Base-by-base conservation (phyloP, 345 rosid genomes). In the Lumnitzera racemosa region DNA sequence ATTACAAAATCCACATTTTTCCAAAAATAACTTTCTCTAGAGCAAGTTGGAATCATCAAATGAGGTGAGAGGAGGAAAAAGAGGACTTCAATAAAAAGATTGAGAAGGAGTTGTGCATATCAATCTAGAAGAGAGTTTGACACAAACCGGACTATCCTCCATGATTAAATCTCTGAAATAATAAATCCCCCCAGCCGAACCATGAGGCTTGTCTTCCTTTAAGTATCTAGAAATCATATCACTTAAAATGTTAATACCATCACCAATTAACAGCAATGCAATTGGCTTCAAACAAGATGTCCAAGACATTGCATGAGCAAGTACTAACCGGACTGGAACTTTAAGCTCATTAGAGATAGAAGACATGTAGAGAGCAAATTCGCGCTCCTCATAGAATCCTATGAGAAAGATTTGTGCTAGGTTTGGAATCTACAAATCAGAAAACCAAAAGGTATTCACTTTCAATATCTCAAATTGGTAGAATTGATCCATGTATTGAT, bases 321-420 rank as follows among this genome's bases (percentile, higher is more conserved):
- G 23, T 15, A 51, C 63, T 49, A 70, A 89, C 98, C 96, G 81
- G 62, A 89, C 96, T 36, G 98, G 92, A 36, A 89, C 80, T 76
- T 76, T 83, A 51, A 91, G 87, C 57, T 91, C 96, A 63, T 87
- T 91, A 51, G 96, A 91, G 59, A 91, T 79, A 20, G 98, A 78
- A n/a, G 96, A 86, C 12, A 88, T 89, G 60, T 84, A 89, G 57
- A 88, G 68, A 13, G 92, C 81, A 51, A 91, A 91, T 65, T 91
- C 98, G 23, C 90, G 86, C 79, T 91, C 95, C 77, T 86, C 96
- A 11, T 89, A 91, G 80, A 86, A 91, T 14, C 98, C 98, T 63
- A 91, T 70, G 14, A 91, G 86, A 67, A 75, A 84, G 63, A 91
- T 80, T 70, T 80, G 89, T 46, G 79, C 92, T 46, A 91, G 69